phyloP scores from a whole-genome alignment of 2,329 filamentous ascomycete genomes.

The Apiospora koreana region DNA sequence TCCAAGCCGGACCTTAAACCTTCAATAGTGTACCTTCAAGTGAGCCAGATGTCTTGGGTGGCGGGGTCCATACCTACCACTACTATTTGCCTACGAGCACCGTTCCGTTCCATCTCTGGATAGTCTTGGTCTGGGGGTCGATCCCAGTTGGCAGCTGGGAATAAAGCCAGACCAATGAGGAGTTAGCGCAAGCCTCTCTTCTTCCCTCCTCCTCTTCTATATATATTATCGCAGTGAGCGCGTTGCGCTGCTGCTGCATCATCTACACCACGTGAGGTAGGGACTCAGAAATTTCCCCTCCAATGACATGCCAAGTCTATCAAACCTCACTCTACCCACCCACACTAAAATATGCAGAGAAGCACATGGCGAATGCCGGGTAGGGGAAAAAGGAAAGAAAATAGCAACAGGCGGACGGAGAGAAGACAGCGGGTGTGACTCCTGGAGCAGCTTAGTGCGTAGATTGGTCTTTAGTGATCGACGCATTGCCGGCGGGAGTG shows the following conservation, averaged over 20 bases:
- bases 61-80: neutral
- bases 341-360: neutral
- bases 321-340: neutral
- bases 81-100: neutral
- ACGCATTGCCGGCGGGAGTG: neutral
- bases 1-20: neutral
- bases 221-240: neutral
- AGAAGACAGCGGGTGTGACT: neutral
- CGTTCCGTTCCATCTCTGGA: neutral
- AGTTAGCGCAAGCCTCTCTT: neutral
- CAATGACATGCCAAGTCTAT: neutral
- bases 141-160: neutral
- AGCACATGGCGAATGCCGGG: neutral
- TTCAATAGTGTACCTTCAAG: neutral
- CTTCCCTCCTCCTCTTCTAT: neutral
- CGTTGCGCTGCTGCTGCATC: neutral
- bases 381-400: neutral
- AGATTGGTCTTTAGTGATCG: neutral
- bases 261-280: neutral
- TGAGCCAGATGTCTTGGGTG: slow-evolving; percentile 3
- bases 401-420: neutral
- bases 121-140: neutral
- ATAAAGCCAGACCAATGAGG: neutral
- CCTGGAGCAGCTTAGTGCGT: neutral
- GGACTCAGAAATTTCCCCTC: neutral